These are phyloP conservation scores for Suillus bovinus DNA, from an alignment of 768 basidiomycete species.

Conservation along the genomic window DNA sequence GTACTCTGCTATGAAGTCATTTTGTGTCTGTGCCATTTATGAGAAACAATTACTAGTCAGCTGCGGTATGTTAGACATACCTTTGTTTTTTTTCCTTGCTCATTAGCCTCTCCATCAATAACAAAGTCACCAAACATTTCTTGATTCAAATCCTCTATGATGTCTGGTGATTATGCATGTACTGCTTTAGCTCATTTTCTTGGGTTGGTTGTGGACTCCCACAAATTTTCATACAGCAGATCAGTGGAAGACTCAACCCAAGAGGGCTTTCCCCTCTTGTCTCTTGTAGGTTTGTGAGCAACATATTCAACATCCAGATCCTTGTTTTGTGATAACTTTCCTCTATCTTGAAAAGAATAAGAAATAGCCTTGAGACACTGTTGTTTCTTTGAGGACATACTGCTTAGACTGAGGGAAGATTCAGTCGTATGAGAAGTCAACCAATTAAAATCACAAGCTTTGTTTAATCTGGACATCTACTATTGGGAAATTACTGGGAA, in stretches of 20 bases:
- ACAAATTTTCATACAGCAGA: not conserved
- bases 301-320: not conserved
- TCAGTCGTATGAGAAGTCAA: too few relatives aligned
- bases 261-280: not conserved
- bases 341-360: not conserved
- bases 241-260: not conserved
- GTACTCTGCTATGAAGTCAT: constrained; percentile 8
- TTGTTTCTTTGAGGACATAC: not conserved
- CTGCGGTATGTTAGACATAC: not conserved
- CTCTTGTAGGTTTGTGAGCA: not conserved
- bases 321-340: not conserved
- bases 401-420: too few relatives aligned
- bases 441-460: too few relatives aligned
- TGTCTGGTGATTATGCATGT: not conserved
- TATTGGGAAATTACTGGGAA: too few relatives aligned
- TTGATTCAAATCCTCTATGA: not conserved
- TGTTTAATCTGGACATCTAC: too few relatives aligned
- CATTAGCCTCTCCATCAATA: not conserved
- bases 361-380: not conserved
- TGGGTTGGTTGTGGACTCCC: not conserved
- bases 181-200: not conserved
- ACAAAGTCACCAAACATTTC: not conserved
- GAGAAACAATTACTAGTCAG: not conserved
- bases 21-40: constrained; percentile 3
- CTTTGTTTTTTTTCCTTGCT: not conserved